Base-by-base conservation (phyloP, 148 eudicot species). In the Rhododendron molle region DNA sequence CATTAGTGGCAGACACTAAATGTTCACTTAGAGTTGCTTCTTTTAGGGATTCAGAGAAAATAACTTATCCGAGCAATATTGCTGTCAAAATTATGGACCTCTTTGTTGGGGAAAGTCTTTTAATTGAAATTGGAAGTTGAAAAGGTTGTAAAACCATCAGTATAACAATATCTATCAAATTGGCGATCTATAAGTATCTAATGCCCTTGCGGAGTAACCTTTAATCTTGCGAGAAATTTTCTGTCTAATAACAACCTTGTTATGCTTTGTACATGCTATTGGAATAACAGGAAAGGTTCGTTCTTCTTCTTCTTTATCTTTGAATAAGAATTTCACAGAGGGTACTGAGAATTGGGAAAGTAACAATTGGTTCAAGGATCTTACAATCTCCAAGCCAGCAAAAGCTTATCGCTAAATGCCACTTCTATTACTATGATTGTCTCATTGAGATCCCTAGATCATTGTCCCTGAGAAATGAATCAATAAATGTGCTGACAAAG, bases 21-120 rank as follows among this genome's bases (percentile, higher is more conserved):
- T 32, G 34, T 50, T 54, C 56, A 28, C 60, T 79, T 80, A 18
- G 38, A 80, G 81, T 46, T 78, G 21, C 81, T 80, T 77, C 80
- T 30, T 54, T 80, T 80, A 47, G 62, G 44, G 21, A 21, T 50
- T 80, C 26, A 7, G 82, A 8, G 36, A n/a, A 67, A 81, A 34
- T 21, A 49, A 50, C 67, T 80, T 30, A 56, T 7, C 71, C 20
- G 46, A 79, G 38, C 26, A 34, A 72, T 30, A 32, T 34, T 73
- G 36, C 12, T 73, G 47, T 72, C 34, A 23, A 73, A 43, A 73
- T 49, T 73, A 47, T 47, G 65, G 67, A 36, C 80, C 43, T 72
- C 18, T 60, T 34, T 54, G 20, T 49, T 50, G 26, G 43, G 43
- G 60, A 16, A 9, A 4, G 16, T 20, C 43, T 73, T 47, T 72